Base-by-base conservation (phyloP, 2,329 filamentous ascomycete species). In the Diaporthe capsici region DNA sequence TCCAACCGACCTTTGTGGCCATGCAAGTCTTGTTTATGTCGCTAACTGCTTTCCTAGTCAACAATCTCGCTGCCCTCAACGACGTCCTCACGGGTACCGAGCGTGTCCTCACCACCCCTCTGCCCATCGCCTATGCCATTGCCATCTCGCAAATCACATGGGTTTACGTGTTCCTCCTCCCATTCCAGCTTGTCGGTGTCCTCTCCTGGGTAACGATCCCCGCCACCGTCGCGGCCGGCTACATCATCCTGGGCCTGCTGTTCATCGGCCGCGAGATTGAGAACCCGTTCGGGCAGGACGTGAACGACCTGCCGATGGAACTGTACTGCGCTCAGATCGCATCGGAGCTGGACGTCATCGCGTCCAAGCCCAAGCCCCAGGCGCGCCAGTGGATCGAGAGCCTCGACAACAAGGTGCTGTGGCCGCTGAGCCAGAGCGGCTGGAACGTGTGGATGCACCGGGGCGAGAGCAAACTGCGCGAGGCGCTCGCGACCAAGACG, bases 131-230 rank as follows among this genome's bases (percentile, higher is more conserved):
- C 51, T 95, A 95, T 86, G 90, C 89, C 78, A 95, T 95, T 80
- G 90, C 93, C 78, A 94, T 95, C 80, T 90, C 91, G 10, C 93
- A 95, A 82, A 95, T 95, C 80, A 93, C 93, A 15, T 94, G 92
- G 91, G 88, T 94, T 58, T 95, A 95, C 84, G 91, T 94, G 68
- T 85, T 94, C 77, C 86, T 93, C 65, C 87, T 95, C 15, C 93
- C 93, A 1, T 95, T 95, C 87, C 93, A 95, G 83, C 89, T 95
- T 4, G 90, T 88, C 81, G 80, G 82, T 1, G 81, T 83, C 8
- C 88, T 95, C 2, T 78, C 82, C n/a, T 95, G 92, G 92, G 87
- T 94, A 75, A 92, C 93, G 1, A 94, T 95, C 76, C 93, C 93
- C 0, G 93, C 89, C 22, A 91, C 91, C 44, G 85, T 94, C 42